Evolutionary conservation across 1,139 yeast genomes (phyloP).

Genomic region (Hyphopichia pseudoburtonii): DNA sequence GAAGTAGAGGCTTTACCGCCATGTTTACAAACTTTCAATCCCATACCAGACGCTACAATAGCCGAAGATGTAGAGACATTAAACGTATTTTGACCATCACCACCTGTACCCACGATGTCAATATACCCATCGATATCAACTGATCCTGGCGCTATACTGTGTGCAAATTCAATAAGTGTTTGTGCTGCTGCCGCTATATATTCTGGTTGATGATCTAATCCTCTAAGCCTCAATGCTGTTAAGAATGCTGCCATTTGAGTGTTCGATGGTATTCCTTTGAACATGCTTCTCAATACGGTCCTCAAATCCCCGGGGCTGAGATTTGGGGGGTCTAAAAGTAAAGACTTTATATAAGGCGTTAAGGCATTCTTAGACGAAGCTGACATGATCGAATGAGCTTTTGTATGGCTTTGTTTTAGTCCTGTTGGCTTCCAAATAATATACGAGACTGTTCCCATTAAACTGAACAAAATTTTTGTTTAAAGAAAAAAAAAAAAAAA

Average conservation of each 20-base stretch:
- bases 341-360: slow-evolving; percentile 64
- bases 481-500: neutral
- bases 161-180: slow-evolving; percentile 64
- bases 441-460: too few species aligned
- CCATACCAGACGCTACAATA: slow-evolving; percentile 90
- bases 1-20: slow-evolving; percentile 98
- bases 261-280: slow-evolving; percentile 61
- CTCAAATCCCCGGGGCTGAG: slow-evolving; percentile 62
- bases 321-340: slow-evolving; percentile 57
- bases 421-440: too few species aligned
- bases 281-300: slow-evolving; percentile 58
- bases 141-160: slow-evolving; percentile 39
- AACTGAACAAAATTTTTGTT: neutral
- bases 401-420: too few species aligned
- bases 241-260: slow-evolving; percentile 78
- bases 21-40: slow-evolving; percentile 79
- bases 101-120: slow-evolving; percentile 97
- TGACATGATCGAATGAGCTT: slow-evolving; percentile 1
- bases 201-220: slow-evolving; percentile 79
- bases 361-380: slow-evolving; percentile 30
- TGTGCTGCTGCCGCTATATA: slow-evolving; percentile 84
- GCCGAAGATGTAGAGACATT: slow-evolving; percentile 95
- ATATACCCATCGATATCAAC: slow-evolving; percentile 59
- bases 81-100: slow-evolving; percentile 96
- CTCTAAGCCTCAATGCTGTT: slow-evolving; percentile 69